These are phyloP conservation scores for Solanum corneliomulleri DNA, from an alignment of 257 asterid species.

Conservation along the genomic window DNA sequence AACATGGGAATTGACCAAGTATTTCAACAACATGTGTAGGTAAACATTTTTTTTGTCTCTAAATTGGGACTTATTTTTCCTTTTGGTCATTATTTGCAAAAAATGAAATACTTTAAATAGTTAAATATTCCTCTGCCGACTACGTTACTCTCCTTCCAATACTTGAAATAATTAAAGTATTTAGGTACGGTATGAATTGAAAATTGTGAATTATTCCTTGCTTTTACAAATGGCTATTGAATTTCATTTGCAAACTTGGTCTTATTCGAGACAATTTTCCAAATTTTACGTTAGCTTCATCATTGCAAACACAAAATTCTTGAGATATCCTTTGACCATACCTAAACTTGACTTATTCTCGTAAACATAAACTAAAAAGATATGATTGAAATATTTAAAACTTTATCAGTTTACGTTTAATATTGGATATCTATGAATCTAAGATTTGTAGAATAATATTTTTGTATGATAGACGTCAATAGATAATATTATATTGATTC, in stretches of 20 bases:
- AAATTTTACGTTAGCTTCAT: background rate
- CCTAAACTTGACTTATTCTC: background rate
- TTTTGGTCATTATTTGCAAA: background rate
- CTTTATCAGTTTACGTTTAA: no score
- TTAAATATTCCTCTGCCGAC: constrained; percentile 34
- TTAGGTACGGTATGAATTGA: background rate
- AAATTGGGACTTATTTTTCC: background rate
- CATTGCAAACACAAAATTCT: background rate
- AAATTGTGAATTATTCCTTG: background rate
- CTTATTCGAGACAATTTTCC: background rate
- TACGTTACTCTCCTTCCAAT: constrained; percentile 25
- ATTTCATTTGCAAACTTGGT: background rate
- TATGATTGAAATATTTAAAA: no score
- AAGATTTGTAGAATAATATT: background rate
- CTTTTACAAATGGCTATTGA: background rate
- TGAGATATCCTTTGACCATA: background rate
- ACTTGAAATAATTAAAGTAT: constrained; percentile 11
- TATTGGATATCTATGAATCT: no score
- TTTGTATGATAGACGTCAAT: background rate
- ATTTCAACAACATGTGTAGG: constrained; percentile 1
- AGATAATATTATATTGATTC: no score
- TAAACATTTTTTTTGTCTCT: background rate
- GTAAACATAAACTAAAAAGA: background rate
- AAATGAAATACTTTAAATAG: background rate
- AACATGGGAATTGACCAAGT: constrained; percentile 17